Evolutionary conservation across 2,329 filamentous ascomycete genomes (phyloP), one percentile per base, ranked within the genome.

Genomic region (Ophiostoma populinum): DNA sequence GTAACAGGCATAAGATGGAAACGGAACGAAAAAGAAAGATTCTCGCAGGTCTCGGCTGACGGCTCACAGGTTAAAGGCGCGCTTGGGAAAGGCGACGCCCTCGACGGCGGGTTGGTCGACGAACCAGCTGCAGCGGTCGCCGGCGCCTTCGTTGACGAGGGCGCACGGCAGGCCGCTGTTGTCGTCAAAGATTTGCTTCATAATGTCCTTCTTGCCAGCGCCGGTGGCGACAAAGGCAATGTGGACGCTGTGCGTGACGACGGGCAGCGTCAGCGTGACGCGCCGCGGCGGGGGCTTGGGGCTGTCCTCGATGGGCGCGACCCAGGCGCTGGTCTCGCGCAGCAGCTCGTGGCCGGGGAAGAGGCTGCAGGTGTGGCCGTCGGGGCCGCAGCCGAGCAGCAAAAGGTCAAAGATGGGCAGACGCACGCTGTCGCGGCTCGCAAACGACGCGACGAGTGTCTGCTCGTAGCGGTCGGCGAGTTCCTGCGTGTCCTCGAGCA

Each of bases 331-430:
- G 24, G 71, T 71, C 61, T 95, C 87, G 44, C 85, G 75, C 45
- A 95, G 68, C 36, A 95, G 68, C 39, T 77, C 70, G 53, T 94
- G 87, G 37, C 78, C 79, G 5, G 90, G 90, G 65, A 98, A 98
- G 35, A 98, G 65, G 48, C 80, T 90, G 74, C 90, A 95, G 22
- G 90, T 95, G 62, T 98, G 90, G 35, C 90, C 90, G 55, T 95
- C 90, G 11, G 90, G 87, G 0, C 90, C 90, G 54, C 82, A 92
- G 48, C 90, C 90, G 27, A 98, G 74, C 27, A 98, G 71, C 37
- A 98, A 66, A 35, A 98, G 70, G 55, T 98, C 90, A 55, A 95
- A 98, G 51, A 93, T 80, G 46, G 90, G 90, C 30, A 94, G 65
- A 57, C 83, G 86, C 54, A 98, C 87, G 43, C 80, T 90, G 59